phyloP scores from a whole-genome alignment of 306 rosid genomes.

The Gastrolobium bilobum region DNA sequence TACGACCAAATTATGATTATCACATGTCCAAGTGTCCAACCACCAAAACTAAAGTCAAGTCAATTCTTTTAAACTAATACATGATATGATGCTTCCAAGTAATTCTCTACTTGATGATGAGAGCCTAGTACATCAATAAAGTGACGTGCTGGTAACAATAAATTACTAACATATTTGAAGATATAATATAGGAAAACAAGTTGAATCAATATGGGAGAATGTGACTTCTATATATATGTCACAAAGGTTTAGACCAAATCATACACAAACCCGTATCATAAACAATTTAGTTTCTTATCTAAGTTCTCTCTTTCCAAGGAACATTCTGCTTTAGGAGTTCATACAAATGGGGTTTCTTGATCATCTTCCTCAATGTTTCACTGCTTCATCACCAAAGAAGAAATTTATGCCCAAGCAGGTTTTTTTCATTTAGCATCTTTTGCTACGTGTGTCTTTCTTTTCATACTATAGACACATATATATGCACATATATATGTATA shows the following conservation, averaged over 20 bases:
- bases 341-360: conserved; percentile 51
- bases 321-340: conserved; percentile 18
- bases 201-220: neutral
- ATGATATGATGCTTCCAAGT: neutral
- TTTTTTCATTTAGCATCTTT: neutral
- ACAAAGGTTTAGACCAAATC: neutral
- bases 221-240: conserved; percentile 21
- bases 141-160: conserved; percentile 38
- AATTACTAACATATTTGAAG: conserved; percentile 11
- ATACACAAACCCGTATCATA: neutral
- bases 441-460: neutral
- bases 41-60: conserved; percentile 37
- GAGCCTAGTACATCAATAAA: neutral
- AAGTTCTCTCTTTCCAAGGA: neutral
- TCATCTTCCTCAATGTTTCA: conserved; percentile 37
- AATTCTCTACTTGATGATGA: neutral
- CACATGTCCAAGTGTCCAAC: neutral
- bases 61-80: conserved; percentile 25
- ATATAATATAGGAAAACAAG: neutral
- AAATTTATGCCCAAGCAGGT: conserved; percentile 54
- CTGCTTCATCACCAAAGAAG: neutral
- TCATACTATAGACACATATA: neutral
- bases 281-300: neutral
- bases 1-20: no score
- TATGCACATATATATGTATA: neutral